These are phyloP conservation scores for Marasmius sp. DNA, from an alignment of 1,284 basidiomycete species.

Conservation along the genomic window DNA sequence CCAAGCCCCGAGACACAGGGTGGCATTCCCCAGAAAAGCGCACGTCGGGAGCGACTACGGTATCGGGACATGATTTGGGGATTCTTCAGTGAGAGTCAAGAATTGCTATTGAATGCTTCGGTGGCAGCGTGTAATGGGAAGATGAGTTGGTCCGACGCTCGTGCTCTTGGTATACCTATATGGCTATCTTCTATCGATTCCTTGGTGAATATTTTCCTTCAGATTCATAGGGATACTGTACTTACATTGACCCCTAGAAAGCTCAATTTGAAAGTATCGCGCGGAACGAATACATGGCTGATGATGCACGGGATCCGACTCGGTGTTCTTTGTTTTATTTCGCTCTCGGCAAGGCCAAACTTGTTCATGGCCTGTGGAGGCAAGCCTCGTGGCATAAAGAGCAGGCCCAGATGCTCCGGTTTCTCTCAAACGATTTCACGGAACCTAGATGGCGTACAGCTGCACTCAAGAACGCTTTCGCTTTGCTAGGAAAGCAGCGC, in stretches of 20 bases:
- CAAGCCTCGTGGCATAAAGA: conserved; percentile 95
- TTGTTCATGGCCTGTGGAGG: conserved; percentile 94
- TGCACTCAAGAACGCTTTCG: conserved; percentile 96
- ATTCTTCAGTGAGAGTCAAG: conserved; percentile 91
- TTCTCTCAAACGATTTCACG: conserved; percentile 89
- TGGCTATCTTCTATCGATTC: conserved; percentile 83
- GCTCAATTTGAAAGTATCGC: conserved; percentile 88
- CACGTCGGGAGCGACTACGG: conserved; percentile 70
- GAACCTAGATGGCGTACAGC: conserved; percentile 88
- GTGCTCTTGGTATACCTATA: conserved; percentile 81
- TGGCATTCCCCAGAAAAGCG: conserved; percentile 39
- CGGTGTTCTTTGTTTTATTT: conserved; percentile 93
- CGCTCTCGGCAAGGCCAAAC: conserved; percentile 87
- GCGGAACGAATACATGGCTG: conserved; percentile 87
- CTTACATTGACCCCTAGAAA: conserved; percentile 45
- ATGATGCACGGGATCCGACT: conserved; percentile 85
- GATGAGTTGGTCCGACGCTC: conserved; percentile 87
- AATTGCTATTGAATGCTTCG: conserved; percentile 74
- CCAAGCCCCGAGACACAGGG: conserved; percentile 44
- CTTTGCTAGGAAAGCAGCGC: conserved; percentile 87
- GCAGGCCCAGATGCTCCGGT: conserved; percentile 87
- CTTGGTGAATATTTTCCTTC: conserved; percentile 53
- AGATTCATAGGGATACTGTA: neutral
- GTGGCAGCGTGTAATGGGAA: conserved; percentile 74
- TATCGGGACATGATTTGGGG: conserved; percentile 96